Base-by-base conservation (phyloP, 129 eudicot genomes). In the Saposhnikovia divaricata region DNA sequence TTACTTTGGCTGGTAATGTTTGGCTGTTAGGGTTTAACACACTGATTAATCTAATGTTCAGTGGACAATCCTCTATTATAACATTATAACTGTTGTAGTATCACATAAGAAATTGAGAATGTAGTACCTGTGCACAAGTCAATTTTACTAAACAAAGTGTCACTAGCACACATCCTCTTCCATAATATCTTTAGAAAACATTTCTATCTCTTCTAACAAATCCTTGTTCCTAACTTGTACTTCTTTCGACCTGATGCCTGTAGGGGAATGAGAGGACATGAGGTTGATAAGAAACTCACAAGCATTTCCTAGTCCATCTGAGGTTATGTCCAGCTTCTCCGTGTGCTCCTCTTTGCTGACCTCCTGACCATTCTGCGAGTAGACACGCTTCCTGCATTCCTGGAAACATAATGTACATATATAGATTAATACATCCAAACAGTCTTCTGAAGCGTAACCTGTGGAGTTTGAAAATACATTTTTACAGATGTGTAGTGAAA, bases 131-230 rank as follows among this genome's bases (percentile, higher is more conserved):
- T 57, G 66, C n/a, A 9, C 68, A n/a, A 59, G 34, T 59, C 34
- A 59, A 9, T 1, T n/a, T n/a, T n/a, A 14, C 43, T 14, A 39
- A 71, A 2, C 46, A 18, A 37, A 71, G 75, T 66, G 21, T 37
- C 28, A 43, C 28, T 73, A n/a, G 38, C 55, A 28, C 74, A 81
- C 86, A 76, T 87, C 88, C 66, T 80, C 88, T 83, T 88, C 89
- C 89, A 83, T 83, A 39, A 84, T 44, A 76, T 88, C 80, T 80
- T 80, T 89, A 75, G 86, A 86, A 47, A 92, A 95, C 38, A 86
- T 69, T 61, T 95, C 97, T 55, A 90, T 95, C 87, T 92, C 96
- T 84, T 88, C 90, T 77, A 88, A 48, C 34, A 95, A 74, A 51
- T 80, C 72, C 61, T 81, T 84, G 48, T 84, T 86, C 42, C 80